Conservation (phyloP, 2,329 filamentous ascomycete species). For the Hymenoscyphus linearis region DNA sequence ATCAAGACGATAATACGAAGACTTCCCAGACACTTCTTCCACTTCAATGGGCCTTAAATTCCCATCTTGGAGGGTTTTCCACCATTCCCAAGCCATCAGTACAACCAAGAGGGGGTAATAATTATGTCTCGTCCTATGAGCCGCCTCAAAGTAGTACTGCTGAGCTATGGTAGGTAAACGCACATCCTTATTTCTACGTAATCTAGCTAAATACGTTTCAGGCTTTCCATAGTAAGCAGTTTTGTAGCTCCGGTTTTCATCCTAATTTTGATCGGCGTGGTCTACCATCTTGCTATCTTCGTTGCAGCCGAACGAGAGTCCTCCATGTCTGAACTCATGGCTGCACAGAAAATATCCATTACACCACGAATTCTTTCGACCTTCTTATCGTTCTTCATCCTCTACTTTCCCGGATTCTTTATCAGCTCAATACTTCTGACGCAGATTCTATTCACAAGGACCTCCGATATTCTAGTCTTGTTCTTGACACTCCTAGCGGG, state of each 20-base stretch:
- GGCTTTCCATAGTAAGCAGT: conserved; percentile 15
- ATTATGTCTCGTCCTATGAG: conserved; percentile 7
- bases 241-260: conserved; percentile 25
- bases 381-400: conserved; percentile 20
- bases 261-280: conserved; percentile 25
- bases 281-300: conserved; percentile 25
- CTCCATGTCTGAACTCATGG: conserved; percentile 24
- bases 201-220: conserved; percentile 2
- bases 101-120: conserved; percentile 16
- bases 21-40: conserved; percentile 16
- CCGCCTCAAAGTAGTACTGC: neutral
- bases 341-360: conserved; percentile 23
- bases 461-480: conserved; percentile 24
- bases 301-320: conserved; percentile 26
- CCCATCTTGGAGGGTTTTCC: conserved; percentile 20
- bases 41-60: conserved; percentile 23
- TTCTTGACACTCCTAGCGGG: conserved; percentile 22
- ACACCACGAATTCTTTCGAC: conserved; percentile 24
- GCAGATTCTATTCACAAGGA: conserved; percentile 22
- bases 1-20: conserved; percentile 12
- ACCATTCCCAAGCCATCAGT: conserved; percentile 16
- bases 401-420: conserved; percentile 26
- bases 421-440: conserved; percentile 23
- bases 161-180: conserved; percentile 6
- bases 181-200: neutral